Percentiles rank a stretch among this genome's conserved stretches.
Evolutionary conservation across 1,284 basidiomycete genomes (phyloP).

Genomic region (Malassezia furfur): DNA sequence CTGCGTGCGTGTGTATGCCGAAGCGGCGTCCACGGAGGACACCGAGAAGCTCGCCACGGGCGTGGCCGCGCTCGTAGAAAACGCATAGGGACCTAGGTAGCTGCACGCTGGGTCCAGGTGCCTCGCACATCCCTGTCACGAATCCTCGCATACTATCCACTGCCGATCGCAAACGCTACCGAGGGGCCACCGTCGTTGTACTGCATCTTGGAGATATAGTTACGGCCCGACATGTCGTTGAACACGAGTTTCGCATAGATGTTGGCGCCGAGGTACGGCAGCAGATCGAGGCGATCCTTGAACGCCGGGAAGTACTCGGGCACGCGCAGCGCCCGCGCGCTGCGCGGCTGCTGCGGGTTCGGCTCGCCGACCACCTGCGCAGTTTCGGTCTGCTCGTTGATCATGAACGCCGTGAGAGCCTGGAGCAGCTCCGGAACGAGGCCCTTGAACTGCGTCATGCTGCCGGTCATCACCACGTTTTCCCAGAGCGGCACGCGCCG

Average conservation of each 20-base stretch:
- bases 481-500: constrained; percentile 40
- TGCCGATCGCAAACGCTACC: constrained; percentile 19
- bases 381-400: constrained; percentile 28
- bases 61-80: constrained; percentile 33
- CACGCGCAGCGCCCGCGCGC: constrained; percentile 34
- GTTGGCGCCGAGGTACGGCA: constrained; percentile 41
- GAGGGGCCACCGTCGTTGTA: constrained; percentile 43
- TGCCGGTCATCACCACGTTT: constrained; percentile 38
- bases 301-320: constrained; percentile 47
- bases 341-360: constrained; percentile 34
- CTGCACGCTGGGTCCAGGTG: neutral
- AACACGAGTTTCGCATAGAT: constrained; percentile 46
- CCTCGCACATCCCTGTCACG: too few species aligned
- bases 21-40: constrained; percentile 65
- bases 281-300: constrained; percentile 44
- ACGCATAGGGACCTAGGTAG: neutral
- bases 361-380: constrained; percentile 34
- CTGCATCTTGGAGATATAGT: constrained; percentile 39
- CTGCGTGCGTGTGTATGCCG: constrained; percentile 94
- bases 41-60: constrained; percentile 55
- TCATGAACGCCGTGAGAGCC: constrained; percentile 22
- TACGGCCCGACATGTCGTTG: constrained; percentile 33
- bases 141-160: neutral
- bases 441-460: constrained; percentile 27
- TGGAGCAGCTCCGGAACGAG: constrained; percentile 29